phyloP scores from a whole-genome alignment of 176 grass and related monocot species.

The Neostapfia colusana region DNA sequence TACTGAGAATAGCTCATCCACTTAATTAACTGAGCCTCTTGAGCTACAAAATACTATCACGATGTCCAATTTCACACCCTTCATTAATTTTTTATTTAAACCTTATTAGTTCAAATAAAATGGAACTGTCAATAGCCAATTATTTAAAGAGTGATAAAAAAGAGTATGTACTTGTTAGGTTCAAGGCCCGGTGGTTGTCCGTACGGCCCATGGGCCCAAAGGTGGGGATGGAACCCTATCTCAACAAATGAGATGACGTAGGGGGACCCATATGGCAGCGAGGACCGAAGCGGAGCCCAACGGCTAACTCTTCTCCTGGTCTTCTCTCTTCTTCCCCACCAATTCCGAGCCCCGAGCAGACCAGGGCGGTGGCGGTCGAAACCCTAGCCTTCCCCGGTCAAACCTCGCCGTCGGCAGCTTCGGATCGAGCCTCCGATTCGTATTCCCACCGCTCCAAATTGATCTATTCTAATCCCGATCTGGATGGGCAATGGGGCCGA shows the following conservation, averaged over 20 bases:
- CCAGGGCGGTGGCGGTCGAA: slow-evolving; percentile 11
- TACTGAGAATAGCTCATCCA: too few relatives aligned
- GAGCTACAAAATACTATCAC: too few relatives aligned
- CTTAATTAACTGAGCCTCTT: too few relatives aligned
- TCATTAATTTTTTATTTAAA: too few relatives aligned
- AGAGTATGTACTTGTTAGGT: too few relatives aligned
- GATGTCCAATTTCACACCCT: too few relatives aligned
- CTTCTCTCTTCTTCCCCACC: neutral
- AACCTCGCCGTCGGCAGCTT: slow-evolving; percentile 8
- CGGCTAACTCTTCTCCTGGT: neutral
- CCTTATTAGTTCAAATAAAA: too few relatives aligned
- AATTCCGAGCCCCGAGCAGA: neutral
- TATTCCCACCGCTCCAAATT: neutral
- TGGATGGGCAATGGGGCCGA: slow-evolving; percentile 12
- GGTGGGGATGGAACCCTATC: neutral
- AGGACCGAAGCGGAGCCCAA: neutral
- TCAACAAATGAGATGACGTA: fast-evolving
- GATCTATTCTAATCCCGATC: neutral
- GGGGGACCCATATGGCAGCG: slow-evolving; percentile 3
- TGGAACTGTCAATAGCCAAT: too few relatives aligned
- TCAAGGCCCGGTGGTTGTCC: too few relatives aligned
- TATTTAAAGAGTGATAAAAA: too few relatives aligned
- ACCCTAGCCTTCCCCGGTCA: slow-evolving; percentile 28
- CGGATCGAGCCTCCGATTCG: slow-evolving; percentile 2
- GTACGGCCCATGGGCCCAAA: neutral